A percentile compares a stretch with the other conserved stretches of the same genome.
Conservation (phyloP, 2,329 filamentous ascomycete species). For the Penicillium brasilianum region DNA sequence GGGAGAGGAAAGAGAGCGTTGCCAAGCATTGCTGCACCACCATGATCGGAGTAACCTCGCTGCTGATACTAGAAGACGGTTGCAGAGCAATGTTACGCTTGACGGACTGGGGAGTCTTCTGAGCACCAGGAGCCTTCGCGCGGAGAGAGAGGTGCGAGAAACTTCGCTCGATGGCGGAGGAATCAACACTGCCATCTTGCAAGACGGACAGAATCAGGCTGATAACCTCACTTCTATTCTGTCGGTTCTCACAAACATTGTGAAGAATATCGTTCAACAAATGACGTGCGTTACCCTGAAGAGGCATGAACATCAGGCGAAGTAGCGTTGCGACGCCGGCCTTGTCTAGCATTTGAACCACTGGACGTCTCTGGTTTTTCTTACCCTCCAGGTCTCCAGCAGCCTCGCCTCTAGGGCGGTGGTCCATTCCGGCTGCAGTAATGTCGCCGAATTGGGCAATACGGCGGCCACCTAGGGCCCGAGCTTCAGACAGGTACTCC, state of each 20-base stretch:
- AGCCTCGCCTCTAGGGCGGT: conserved; percentile 43
- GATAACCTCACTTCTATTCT: conserved; percentile 91
- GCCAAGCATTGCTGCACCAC: conserved; percentile 95
- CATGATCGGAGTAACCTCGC: conserved; percentile 90
- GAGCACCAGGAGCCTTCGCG: conserved; percentile 77
- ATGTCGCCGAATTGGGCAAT: conserved; percentile 60
- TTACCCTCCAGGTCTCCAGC: conserved; percentile 55
- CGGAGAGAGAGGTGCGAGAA: conserved; percentile 91
- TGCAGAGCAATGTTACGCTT: conserved; percentile 75
- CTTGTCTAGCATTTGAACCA: conserved; percentile 97
- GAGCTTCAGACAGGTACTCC: conserved; percentile 84
- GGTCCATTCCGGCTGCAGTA: conserved; percentile 38
- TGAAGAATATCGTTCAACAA: conserved; percentile 86
- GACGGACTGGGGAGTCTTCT: conserved; percentile 80
- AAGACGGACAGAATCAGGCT: conserved; percentile 90
- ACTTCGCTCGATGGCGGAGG: conserved; percentile 91
- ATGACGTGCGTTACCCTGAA: conserved; percentile 82
- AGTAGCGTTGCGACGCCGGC: conserved; percentile 92
- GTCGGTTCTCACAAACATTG: conserved; percentile 94
- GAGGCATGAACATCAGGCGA: conserved; percentile 96
- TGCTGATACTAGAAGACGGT: conserved; percentile 63
- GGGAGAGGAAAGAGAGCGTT: conserved; percentile 80
- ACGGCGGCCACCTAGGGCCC: conserved; percentile 66
- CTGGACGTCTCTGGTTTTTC: conserved; percentile 76
- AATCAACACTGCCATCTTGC: conserved; percentile 92